A percentile compares a stretch with the other conserved stretches of the same genome.
phyloP scores from a whole-genome alignment of 2,329 filamentous ascomycete genomes.

The Curvularia spicifera region DNA sequence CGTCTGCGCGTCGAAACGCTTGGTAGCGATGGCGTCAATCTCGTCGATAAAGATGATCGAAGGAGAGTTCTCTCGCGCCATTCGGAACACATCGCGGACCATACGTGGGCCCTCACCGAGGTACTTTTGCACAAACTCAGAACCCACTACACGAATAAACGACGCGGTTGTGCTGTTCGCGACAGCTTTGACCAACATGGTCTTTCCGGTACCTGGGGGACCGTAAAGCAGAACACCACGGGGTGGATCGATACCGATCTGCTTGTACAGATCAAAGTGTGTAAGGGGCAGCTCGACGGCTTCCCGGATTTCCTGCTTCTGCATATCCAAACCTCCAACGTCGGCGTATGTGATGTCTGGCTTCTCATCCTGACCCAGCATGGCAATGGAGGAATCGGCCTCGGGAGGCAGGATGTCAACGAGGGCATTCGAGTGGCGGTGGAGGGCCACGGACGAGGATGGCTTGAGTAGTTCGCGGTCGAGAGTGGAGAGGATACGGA shows the following conservation, averaged over 20 bases:
- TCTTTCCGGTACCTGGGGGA: conserved; percentile 94
- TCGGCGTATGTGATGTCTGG: conserved; percentile 98
- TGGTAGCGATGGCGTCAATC: conserved; percentile 9
- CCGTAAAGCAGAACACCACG: conserved; percentile 96
- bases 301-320: conserved; percentile 99
- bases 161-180: conserved; percentile 97
- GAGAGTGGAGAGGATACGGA: conserved; percentile 96
- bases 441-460: conserved; percentile 94
- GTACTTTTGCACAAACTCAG: conserved; percentile 99
- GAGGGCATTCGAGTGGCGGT: conserved; percentile 97
- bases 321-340: conserved; percentile 97
- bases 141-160: conserved; percentile 97
- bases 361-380: conserved; percentile 96
- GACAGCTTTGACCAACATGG: conserved; percentile 97
- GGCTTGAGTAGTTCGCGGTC: conserved; percentile 98
- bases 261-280: conserved; percentile 98
- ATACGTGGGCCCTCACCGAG: conserved; percentile 96
- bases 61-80: conserved; percentile 97
- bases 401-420: conserved; percentile 99
- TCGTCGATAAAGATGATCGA: conserved; percentile 81
- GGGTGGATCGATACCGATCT: conserved; percentile 98
- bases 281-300: conserved; percentile 96
- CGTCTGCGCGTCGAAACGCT: conserved; percentile 95
- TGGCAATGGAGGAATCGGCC: conserved; percentile 97
- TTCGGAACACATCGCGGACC: conserved; percentile 98